Base-by-base conservation (phyloP, 768 basidiomycete species). In the Pulveroboletus sp. region DNA sequence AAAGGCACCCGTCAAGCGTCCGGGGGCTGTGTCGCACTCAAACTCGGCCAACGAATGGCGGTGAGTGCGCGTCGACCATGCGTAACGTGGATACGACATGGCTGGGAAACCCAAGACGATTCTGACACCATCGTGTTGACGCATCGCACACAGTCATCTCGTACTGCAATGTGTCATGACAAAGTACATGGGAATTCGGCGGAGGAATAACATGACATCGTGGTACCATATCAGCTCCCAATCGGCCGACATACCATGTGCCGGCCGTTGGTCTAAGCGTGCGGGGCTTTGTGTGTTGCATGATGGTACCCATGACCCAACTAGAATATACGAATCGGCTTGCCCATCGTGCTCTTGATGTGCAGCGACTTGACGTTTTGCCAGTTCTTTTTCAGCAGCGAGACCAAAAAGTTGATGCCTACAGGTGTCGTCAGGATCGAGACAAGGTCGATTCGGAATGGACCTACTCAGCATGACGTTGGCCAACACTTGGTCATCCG, bases 331-430 rank as follows among this genome's bases (percentile, higher is more conserved):
- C 95, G 92, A 63, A 94, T 75, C 52, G 94, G 92, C 76, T 95
- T 97, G 80, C 95, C 95, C 97, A 98, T 99, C 66, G 95, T 94
- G 64, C 85, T 84, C 81, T 99, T 99, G 79, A 99, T 85, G 80
- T 97, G 93, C 57, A 98, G 79, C 45, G 93, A 95, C 77, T 93
- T 94, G 77, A 98, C 87, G 75, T 98, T 99, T 73, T 98, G 97
- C 94, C 94, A 92, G 78, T 95, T 90, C 83, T 99, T 99, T 84
- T 98, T 98, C 69, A 99, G 84, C 53, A 99, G 76, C 17, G 97
- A 98, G 66, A 99, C 93, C 63, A 99, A 82, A 84, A 99, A 99
- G 85, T 99, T 99, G 81, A 98, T 95, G 73, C 91, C 90, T 92
- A 32, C 33, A 37, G 27, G 27, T 23, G n/a, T 23, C 53, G 51